phyloP scores from a whole-genome alignment of 208 protist species.

The Strigomonas galati region DNA sequence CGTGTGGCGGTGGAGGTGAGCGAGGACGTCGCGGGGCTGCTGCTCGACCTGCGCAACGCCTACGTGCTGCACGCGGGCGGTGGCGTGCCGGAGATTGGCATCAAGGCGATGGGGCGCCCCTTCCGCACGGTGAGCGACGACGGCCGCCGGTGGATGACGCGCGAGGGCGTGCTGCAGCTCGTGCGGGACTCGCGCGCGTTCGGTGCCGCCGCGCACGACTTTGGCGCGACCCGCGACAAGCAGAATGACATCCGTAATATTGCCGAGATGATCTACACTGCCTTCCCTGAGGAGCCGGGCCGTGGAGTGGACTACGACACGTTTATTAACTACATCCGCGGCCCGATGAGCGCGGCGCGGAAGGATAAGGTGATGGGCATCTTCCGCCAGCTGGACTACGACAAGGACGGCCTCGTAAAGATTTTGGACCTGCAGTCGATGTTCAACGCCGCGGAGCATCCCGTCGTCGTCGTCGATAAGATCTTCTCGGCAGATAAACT shows the following conservation, averaged over 20 bases:
- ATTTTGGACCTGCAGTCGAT: conserved; percentile 75
- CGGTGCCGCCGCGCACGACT: conserved; percentile 12
- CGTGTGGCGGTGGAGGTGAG: conserved; percentile 29
- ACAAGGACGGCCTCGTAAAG: conserved; percentile 66
- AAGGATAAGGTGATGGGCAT: conserved; percentile 75
- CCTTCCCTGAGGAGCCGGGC: conserved; percentile 64
- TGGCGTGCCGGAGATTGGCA: conserved; percentile 86
- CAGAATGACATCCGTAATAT: conserved; percentile 34
- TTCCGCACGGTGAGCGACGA: conserved; percentile 67
- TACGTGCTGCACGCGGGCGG: conserved; percentile 75
- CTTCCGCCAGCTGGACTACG: conserved; percentile 83
- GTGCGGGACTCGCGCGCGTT: conserved; percentile 71
- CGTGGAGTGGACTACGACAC: conserved; percentile 77
- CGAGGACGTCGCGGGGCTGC: conserved; percentile 17
- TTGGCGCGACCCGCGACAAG: conserved; percentile 36
- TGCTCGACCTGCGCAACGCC: conserved; percentile 59
- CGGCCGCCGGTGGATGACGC: conserved; percentile 83
- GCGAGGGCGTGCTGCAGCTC: conserved; percentile 56
- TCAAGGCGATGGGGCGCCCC: conserved; percentile 88
- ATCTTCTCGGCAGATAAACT: conserved; percentile 77
- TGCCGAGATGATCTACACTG: conserved; percentile 44
- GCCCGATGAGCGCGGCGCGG: conserved; percentile 76
- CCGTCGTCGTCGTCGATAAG: conserved; percentile 65
- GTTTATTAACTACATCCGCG: conserved; percentile 82
- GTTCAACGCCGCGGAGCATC: conserved; percentile 85